Base-by-base conservation (phyloP, 1,284 basidiomycete genomes). In the Somion occarium region DNA sequence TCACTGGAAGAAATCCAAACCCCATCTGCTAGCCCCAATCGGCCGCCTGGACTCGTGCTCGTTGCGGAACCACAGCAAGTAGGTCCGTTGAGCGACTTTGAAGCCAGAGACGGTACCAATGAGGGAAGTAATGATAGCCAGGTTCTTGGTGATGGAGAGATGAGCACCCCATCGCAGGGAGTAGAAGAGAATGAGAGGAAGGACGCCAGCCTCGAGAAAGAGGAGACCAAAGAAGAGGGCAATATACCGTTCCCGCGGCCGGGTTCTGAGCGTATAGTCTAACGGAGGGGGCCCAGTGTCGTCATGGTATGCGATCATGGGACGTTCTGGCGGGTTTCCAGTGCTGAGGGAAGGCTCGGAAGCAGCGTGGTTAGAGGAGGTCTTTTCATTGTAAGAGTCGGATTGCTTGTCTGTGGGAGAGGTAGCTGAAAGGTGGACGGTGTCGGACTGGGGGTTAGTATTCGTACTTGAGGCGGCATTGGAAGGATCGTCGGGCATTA, bases 101-200 rank as follows among this genome's bases (percentile, higher is more conserved):
- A 61, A 60, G 13, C 64, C 63, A n/a, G 61, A 63, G 26, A 64
- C 64, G 22, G 64, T 63, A 34, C 66, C 66, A 38, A 67, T 64
- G 44, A 66, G 55, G 15, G 58, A 59, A 19, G 66, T 68, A 48
- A 68, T 66, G 55, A 68, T 68, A 30, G 66, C 66, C 44, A 68
- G 62, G 53, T 66, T 68, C 38, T 58, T 66, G 13, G 65, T 66
- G 23, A 59, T 59, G 48, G 47, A 56, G 30, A 68, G 59, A 44
- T 67, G 66, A 0, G 66, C 64, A 26, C 66, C 65, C 64, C 64
- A 66, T 41, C 56, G 54, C 4, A 68, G 62, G 1, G 64, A 57
- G 53, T 63, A 68, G 59, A 66, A 68, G 38, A 68, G 59, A 26
- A 68, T 64, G 55, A 68, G 62, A 3, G 65, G 66, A 25, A 68